phyloP scores from a whole-genome alignment of 495 filamentous ascomycete species.

The Xylaria longipes region DNA sequence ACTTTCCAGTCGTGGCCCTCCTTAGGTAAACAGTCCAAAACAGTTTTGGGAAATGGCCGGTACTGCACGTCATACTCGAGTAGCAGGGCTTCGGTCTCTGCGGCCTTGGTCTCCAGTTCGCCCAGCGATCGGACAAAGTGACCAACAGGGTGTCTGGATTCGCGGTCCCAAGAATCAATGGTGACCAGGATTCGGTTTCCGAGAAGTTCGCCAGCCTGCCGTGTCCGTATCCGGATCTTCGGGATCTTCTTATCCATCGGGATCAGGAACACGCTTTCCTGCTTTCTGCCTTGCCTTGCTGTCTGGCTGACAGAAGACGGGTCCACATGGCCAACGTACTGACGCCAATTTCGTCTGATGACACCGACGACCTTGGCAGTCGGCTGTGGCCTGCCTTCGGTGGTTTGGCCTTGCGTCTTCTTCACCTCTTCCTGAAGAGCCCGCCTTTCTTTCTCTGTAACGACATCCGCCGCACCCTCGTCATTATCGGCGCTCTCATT shows the following conservation, averaged over 20 bases:
- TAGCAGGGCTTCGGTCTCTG: conserved; percentile 93
- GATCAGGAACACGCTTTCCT: conserved; percentile 91
- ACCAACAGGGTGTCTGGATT: conserved; percentile 88
- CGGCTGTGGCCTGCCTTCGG: conserved; percentile 83
- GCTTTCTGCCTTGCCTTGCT: conserved; percentile 73
- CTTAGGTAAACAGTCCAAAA: conserved; percentile 87
- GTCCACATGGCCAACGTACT: conserved; percentile 96
- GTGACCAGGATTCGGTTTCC: conserved; percentile 94
- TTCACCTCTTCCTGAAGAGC: conserved; percentile 90
- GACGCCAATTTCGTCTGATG: conserved; percentile 94
- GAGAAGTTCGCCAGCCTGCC: conserved; percentile 84
- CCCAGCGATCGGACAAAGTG: conserved; percentile 94
- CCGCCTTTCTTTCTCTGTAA: conserved; percentile 83
- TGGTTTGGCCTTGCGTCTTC: conserved; percentile 77
- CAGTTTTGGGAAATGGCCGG: conserved; percentile 92
- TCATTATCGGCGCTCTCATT: conserved; percentile 87
- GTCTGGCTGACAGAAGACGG: conserved; percentile 77
- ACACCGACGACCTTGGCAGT: conserved; percentile 93
- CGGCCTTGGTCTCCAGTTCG: conserved; percentile 91
- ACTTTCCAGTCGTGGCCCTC: conserved; percentile 97
- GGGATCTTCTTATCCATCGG: conserved; percentile 98
- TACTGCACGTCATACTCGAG: conserved; percentile 98
- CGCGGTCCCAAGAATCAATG: conserved; percentile 93
- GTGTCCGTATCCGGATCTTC: conserved; percentile 90
- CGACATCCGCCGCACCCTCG: conserved; percentile 66